Percentiles rank a stretch among this genome's conserved stretches.
phyloP scores from a whole-genome alignment of 768 basidiomycete species.

The Leccinum longicurvipes region DNA sequence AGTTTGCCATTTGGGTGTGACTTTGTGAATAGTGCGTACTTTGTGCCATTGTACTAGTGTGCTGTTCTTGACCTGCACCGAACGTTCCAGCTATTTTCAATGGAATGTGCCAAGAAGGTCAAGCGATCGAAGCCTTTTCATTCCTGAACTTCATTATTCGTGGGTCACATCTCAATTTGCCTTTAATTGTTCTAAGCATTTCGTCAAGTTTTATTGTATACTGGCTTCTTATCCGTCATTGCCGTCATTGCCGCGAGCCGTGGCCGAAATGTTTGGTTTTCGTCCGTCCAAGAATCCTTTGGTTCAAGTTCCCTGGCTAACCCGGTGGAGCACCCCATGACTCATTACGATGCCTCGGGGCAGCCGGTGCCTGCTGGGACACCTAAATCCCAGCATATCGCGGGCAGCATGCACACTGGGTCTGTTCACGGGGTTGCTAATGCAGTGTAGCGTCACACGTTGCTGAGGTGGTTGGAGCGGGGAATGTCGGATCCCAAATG shows the following conservation, averaged over 20 bases:
- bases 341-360: constrained; percentile 8
- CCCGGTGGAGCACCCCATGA: constrained; percentile 15
- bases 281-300: constrained; percentile 31
- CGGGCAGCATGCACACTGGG: neutral
- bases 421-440: neutral
- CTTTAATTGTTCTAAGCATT: neutral
- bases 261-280: constrained; percentile 33
- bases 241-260: constrained; percentile 25
- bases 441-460: neutral
- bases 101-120: constrained; percentile 27
- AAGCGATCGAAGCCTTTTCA: constrained; percentile 34
- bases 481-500: neutral
- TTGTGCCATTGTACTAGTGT: neutral
- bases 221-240: constrained; percentile 20
- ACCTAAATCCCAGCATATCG: neutral
- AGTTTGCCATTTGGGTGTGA: constrained; percentile 12
- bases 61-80: neutral
- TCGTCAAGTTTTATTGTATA: constrained; percentile 34
- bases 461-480: neutral
- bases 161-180: constrained; percentile 13
- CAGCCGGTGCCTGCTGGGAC: neutral
- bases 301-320: constrained; percentile 13
- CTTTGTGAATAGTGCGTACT: constrained; percentile 5
- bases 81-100: constrained; percentile 8
- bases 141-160: constrained; percentile 36